Evolutionary conservation across 140 eudicot genomes (phyloP).

Genomic region (Stevia rebaudiana): DNA sequence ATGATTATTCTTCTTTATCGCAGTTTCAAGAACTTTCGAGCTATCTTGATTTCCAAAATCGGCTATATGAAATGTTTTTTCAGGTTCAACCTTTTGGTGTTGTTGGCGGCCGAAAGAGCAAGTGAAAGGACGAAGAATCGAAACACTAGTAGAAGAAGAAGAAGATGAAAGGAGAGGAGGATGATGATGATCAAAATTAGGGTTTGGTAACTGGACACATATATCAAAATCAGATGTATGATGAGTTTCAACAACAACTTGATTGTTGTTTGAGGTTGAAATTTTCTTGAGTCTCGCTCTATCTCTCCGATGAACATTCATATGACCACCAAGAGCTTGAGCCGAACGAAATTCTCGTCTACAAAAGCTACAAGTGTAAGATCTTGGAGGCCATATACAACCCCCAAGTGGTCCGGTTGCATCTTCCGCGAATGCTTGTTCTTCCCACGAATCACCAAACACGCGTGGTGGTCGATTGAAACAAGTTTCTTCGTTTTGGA

Average conservation of each 20-base stretch:
- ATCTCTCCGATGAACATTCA: conserved; percentile 89
- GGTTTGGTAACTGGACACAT: conserved; percentile 27
- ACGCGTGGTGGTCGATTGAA: conserved; percentile 42
- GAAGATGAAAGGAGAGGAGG: conserved; percentile 28
- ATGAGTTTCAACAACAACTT: conserved; percentile 23
- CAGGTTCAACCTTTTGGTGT: conserved; percentile 15
- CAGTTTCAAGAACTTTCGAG: conserved; percentile 22
- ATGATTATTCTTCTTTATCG: conserved; percentile 25
- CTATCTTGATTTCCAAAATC: conserved; percentile 31
- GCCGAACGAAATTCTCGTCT: conserved; percentile 86
- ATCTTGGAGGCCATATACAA: conserved; percentile 94
- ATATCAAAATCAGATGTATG: conserved; percentile 21
- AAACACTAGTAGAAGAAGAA: conserved; percentile 42
- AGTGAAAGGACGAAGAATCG: conserved; percentile 28
- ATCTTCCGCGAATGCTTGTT: conserved; percentile 89
- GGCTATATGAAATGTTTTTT: conserved; percentile 22
- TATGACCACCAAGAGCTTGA: conserved; percentile 95
- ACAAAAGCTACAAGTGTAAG: conserved; percentile 83
- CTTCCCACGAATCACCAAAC: conserved; percentile 81
- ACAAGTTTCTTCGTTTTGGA: conserved; percentile 46
- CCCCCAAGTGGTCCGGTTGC: conserved; percentile 83
- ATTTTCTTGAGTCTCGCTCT: conserved; percentile 75
- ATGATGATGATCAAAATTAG: conserved; percentile 33
- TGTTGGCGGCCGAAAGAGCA: conserved; percentile 33
- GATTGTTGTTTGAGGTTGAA: conserved; percentile 33